Percentiles rank a stretch among this genome's conserved stretches.
Conservation (phyloP, 208 protist species). For the Wallacemonas sp. region DNA sequence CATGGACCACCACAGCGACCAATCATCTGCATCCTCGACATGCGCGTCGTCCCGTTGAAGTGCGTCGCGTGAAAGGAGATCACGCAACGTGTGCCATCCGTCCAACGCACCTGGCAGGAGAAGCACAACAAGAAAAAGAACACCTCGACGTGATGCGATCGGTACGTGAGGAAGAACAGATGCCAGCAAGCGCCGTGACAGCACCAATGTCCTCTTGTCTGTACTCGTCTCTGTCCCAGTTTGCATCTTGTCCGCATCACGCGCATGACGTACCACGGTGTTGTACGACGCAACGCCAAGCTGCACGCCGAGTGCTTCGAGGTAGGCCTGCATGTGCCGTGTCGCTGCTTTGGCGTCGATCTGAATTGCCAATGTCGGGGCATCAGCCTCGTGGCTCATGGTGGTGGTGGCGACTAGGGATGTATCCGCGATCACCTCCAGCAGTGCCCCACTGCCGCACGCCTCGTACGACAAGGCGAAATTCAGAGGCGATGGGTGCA, state of each 20-base stretch:
- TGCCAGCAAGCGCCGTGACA: not conserved
- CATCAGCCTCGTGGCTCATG: too few relatives aligned
- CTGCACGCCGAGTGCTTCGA: not conserved
- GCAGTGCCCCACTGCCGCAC: not conserved
- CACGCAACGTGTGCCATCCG: not conserved
- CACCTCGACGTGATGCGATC: not conserved
- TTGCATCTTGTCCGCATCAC: not conserved
- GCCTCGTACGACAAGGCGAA: not conserved
- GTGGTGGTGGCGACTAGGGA: too few relatives aligned
- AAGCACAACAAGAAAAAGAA: not conserved
- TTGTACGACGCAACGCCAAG: not conserved
- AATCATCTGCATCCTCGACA: conserved; percentile 2
- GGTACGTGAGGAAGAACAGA: not conserved
- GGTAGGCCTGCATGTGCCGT: not conserved
- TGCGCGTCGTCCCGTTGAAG: too few relatives aligned
- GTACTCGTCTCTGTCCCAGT: not conserved
- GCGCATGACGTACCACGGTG: not conserved
- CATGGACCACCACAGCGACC: not conserved
- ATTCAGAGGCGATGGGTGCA: not conserved
- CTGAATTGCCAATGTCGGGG: too few relatives aligned
- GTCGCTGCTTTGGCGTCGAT: not conserved
- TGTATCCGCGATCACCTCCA: not conserved
- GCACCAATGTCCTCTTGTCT: not conserved
- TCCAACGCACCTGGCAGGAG: not conserved
- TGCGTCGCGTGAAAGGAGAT: too few relatives aligned